Percentiles rank a stretch among this genome's conserved stretches.
These are phyloP conservation scores for Volvox reticuliferus DNA, from an alignment of 139 green algal genomes.

Conservation along the genomic window DNA sequence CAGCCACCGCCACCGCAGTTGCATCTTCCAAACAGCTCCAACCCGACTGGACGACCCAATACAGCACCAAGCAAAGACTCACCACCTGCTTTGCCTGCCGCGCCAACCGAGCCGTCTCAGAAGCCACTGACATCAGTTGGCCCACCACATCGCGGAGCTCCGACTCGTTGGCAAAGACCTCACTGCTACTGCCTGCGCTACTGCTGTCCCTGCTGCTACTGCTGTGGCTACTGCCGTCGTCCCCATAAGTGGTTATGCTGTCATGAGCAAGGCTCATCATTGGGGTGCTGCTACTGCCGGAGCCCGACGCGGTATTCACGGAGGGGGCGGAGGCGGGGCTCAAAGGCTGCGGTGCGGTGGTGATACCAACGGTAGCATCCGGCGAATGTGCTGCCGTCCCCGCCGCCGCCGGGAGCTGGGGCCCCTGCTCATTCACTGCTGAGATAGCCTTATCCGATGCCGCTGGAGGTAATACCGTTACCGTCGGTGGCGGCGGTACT, in stretches of 20 bases:
- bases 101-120: neutral
- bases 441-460: too few species aligned
- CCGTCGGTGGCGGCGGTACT: too few species aligned
- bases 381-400: neutral
- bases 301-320: neutral
- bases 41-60: neutral
- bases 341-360: too few species aligned
- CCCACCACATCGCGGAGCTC: neutral
- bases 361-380: neutral
- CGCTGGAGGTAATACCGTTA: too few species aligned
- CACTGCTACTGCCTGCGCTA: neutral
- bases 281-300: too few species aligned
- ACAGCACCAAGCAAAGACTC: neutral
- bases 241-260: neutral
- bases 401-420: too few species aligned
- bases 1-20: too few species aligned
- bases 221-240: neutral
- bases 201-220: neutral
- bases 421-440: too few species aligned
- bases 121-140: neutral
- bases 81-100: neutral
- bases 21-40: neutral
- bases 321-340: too few species aligned
- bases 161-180: neutral
- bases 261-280: neutral